A percentile compares a stretch with the other conserved stretches of the same genome.
These are phyloP conservation scores for Adenanthera pavonina DNA, from an alignment of 306 rosid species.

Conservation along the genomic window DNA sequence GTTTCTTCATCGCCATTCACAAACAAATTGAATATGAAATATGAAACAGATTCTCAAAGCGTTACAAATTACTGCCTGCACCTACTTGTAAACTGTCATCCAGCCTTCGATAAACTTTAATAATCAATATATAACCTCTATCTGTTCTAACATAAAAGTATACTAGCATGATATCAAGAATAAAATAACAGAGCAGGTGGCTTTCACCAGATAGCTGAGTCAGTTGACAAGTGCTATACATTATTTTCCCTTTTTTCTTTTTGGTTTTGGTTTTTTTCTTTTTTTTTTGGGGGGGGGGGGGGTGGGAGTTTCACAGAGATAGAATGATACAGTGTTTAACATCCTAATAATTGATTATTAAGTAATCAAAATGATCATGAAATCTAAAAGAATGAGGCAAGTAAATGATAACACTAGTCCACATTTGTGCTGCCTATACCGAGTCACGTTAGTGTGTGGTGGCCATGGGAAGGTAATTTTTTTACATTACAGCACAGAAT, in stretches of 20 bases:
- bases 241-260: not conserved
- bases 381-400: not conserved
- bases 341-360: not conserved
- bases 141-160: not conserved
- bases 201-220: not conserved
- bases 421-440: not conserved
- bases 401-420: not conserved
- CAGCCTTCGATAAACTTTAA: not conserved
- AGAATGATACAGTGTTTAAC: not conserved
- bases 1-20: constrained; percentile 17
- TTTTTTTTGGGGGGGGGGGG: not conserved
- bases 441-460: not conserved
- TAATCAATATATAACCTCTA: not conserved
- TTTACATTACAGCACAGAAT: not conserved
- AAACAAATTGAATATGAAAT: not conserved
- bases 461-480: not conserved
- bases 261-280: too few relatives aligned
- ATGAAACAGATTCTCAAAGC: constrained; percentile 1
- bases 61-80: constrained; percentile 2
- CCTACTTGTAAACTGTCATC: constrained; percentile 14
- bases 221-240: not conserved
- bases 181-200: not conserved
- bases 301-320: too few relatives aligned
- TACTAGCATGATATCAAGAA: not conserved
- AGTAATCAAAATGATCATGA: not conserved